A percentile compares a stretch with the other conserved stretches of the same genome.
Evolutionary conservation across 2,329 filamentous ascomycete genomes (phyloP).

Genomic region (Chaetothyriales sp.): DNA sequence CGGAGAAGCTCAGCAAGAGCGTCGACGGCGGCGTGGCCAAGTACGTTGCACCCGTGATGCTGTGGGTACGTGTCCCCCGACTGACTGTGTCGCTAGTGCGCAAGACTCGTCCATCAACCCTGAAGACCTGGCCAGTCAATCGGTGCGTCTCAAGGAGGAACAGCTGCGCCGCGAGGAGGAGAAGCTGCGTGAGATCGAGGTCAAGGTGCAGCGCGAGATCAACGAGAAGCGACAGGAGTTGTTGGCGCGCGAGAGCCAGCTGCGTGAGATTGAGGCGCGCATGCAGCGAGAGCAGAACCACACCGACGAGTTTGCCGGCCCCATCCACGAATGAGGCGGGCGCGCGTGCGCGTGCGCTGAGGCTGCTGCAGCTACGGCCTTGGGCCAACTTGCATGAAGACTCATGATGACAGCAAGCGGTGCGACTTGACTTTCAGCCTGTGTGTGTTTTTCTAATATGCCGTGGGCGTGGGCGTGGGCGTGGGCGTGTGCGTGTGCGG

Average conservation of each 20-base stretch:
- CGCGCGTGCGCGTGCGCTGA: too few species aligned
- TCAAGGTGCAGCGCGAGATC: conserved; percentile 99
- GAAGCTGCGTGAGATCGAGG: conserved; percentile 97
- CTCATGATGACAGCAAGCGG: too few species aligned
- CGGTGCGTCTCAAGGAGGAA: conserved; percentile 97
- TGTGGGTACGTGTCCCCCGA: conserved; percentile 13
- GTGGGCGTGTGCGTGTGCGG: too few species aligned
- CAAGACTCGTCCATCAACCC: conserved; percentile 88
- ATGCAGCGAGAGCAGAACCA: conserved; percentile 74
- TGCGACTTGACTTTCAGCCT: too few species aligned
- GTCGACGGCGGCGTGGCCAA: conserved; percentile 78
- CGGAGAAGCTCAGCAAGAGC: conserved; percentile 99
- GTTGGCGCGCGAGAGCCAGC: conserved; percentile 89
- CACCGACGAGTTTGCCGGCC: conserved; percentile 21
- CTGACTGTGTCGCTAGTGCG: conserved; percentile 18
- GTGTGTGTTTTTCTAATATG: too few species aligned
- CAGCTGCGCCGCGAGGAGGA: conserved; percentile 98
- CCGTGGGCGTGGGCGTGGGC: too few species aligned
- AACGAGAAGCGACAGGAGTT: conserved; percentile 99
- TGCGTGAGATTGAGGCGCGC: conserved; percentile 95
- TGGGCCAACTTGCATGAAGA: too few species aligned
- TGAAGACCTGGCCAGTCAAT: conserved; percentile 91
- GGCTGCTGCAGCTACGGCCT: too few species aligned
- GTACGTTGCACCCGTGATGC: conserved; percentile 45
- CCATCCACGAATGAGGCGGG: conserved; percentile 13